Conservation (phyloP, 257 asterid species). For the Nicotiana benthamiana region DNA sequence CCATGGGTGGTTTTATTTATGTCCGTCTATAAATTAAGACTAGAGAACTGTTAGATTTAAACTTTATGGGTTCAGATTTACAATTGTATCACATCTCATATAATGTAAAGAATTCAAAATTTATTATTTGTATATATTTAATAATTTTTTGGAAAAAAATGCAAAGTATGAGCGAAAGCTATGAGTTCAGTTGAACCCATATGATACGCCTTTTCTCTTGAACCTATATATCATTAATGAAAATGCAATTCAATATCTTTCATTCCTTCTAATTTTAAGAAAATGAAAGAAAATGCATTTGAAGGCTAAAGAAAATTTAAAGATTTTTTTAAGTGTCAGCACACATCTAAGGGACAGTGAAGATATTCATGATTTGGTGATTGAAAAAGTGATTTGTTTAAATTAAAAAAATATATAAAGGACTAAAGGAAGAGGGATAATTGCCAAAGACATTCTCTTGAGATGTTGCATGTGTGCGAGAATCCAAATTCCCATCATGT, state of each 20-base stretch:
- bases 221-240: not conserved
- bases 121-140: too few species aligned
- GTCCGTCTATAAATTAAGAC: not conserved
- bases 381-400: not conserved
- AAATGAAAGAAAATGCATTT: not conserved
- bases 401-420: not conserved
- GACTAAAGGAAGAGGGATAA: conserved; percentile 18
- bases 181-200: too few species aligned
- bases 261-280: not conserved
- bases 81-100: too few species aligned
- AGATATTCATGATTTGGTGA: not conserved
- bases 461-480: conserved; percentile 39
- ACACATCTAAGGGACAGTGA: not conserved
- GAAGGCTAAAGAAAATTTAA: not conserved
- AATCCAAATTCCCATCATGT: conserved; percentile 40
- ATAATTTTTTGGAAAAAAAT: too few species aligned
- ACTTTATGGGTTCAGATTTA: too few species aligned
- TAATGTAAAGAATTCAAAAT: too few species aligned
- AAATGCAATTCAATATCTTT: not conserved
- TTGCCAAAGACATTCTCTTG: conserved; percentile 25
- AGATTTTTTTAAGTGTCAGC: not conserved
- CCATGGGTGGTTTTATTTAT: not conserved
- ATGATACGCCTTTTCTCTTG: not conserved
- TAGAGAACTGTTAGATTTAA: too few species aligned
- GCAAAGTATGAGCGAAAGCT: too few species aligned